Base-by-base conservation (phyloP, 2,329 filamentous ascomycete genomes). In the Fusarium circinatum region DNA sequence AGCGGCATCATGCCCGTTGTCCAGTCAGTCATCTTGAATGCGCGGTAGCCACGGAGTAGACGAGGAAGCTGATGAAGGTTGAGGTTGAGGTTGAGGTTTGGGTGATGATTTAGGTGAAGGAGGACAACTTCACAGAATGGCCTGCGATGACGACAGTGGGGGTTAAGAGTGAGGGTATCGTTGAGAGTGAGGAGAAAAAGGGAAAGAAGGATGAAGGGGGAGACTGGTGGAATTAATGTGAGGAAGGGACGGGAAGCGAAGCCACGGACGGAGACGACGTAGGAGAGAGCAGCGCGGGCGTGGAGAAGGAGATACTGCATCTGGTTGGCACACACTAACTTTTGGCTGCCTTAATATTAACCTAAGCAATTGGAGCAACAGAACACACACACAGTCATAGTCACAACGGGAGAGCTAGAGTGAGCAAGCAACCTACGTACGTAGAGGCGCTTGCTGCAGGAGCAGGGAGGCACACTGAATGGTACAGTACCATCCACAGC, bases 1-100 rank as follows among this genome's bases (percentile, higher is more conserved):
- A 90, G 80, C 70, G 89, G 89, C 79, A 86, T 83, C 34, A 85
- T 81, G 73, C 85, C 85, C 77, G 78, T 78, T 62, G 77, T 84
- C 81, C 83, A 85, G 75, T 83, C 79, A 61, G 71, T 60, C 73
- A 77, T 78, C 62, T 65, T 74, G 67, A 44, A 48, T 62, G 60
- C 55, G 62, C 60, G 75, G 58, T 62, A 55, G 71, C 64, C 68
- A 65, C 62, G 51, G 56, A 56, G 72, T 38, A 68, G 54, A 48
- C 49, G 42, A 49, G 57, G 52, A 55, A 62, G 54, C 44, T 59
- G 52, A 30, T 34, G 41, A 54, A 65, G 67, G 36, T 54, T 61
- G 51, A 65, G 67, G 36, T 51, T 61, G 58, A 59, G 54, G 62
- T 30, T 44, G 58, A 62, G 41, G 36, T 51, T n/a, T n/a, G n/a